A percentile compares a stretch with the other conserved stretches of the same genome.
phyloP scores from a whole-genome alignment of 805 yeast genomes.

The Schizosaccharomyces octosporus region DNA sequence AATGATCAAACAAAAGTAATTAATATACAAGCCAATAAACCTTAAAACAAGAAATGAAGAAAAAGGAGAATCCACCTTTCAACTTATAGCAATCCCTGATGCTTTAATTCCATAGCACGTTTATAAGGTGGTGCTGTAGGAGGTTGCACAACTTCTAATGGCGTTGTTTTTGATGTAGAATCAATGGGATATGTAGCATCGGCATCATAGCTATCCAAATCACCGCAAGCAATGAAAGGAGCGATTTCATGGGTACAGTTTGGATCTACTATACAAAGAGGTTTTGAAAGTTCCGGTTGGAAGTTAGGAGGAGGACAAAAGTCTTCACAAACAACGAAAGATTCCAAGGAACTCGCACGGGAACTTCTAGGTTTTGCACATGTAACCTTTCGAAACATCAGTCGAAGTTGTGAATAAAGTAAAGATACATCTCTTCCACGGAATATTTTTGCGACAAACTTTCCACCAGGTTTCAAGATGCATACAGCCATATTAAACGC shows the following conservation, averaged over 20 bases:
- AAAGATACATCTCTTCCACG: slow-evolving; percentile 89
- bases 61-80: not conserved
- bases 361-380: slow-evolving; percentile 95
- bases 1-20: not conserved
- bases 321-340: slow-evolving; percentile 78
- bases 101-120: slow-evolving; percentile 49
- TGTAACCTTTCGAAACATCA: slow-evolving; percentile 58
- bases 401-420: slow-evolving; percentile 75
- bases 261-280: not conserved
- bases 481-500: slow-evolving; percentile 85
- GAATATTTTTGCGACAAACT: slow-evolving; percentile 87
- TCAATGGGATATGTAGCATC: slow-evolving; percentile 63
- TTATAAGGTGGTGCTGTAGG: slow-evolving; percentile 97
- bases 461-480: slow-evolving; percentile 66
- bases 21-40: not conserved
- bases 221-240: slow-evolving; percentile 91
- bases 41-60: not conserved
- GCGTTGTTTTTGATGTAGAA: not conserved
- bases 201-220: slow-evolving; percentile 62
- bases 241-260: slow-evolving; percentile 53
- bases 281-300: slow-evolving; percentile 27
- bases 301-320: slow-evolving; percentile 66
- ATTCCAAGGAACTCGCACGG: slow-evolving; percentile 79
- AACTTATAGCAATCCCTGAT: not conserved
- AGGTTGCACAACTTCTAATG: slow-evolving; percentile 69